A percentile compares a stretch with the other conserved stretches of the same genome.
These are phyloP conservation scores for Ceratobasidium theobromae DNA, from an alignment of 1,284 basidiomycete genomes.

Conservation along the genomic window DNA sequence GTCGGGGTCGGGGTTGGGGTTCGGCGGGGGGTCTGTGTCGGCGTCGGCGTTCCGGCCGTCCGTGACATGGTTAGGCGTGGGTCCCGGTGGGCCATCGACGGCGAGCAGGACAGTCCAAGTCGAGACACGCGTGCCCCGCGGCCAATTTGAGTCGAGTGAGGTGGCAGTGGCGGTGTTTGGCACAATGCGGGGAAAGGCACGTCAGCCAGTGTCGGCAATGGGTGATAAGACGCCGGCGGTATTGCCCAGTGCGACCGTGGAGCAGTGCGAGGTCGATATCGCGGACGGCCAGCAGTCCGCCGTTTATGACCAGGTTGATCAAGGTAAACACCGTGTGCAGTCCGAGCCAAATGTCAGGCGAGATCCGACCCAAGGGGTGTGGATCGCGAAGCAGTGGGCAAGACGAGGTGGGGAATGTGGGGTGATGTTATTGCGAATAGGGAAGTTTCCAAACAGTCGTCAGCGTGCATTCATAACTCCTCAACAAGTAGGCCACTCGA, in stretches of 20 bases:
- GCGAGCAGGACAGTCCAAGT: conserved; percentile 19
- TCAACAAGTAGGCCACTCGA: background rate
- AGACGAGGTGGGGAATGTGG: conserved; percentile 25
- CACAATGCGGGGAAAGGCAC: conserved; percentile 28
- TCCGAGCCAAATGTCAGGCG: conserved; percentile 6
- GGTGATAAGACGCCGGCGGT: conserved; percentile 28
- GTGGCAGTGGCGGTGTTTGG: background rate
- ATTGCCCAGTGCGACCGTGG: background rate
- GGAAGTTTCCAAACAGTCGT: conserved; percentile 25
- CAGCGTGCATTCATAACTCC: background rate
- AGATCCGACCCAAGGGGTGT: background rate
- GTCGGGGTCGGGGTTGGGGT: conserved; percentile 20
- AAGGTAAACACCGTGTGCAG: background rate
- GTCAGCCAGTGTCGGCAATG: conserved; percentile 29
- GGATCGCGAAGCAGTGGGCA: conserved; percentile 16
- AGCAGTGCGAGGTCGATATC: conserved; percentile 6
- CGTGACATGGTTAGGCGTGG: conserved; percentile 21
- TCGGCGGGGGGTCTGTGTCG: conserved; percentile 23
- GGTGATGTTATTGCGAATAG: conserved; percentile 26
- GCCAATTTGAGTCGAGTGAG: conserved; percentile 21
- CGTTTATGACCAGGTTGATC: conserved; percentile 31
- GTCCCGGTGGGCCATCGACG: conserved; percentile 15
- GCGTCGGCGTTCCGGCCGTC: conserved; percentile 2
- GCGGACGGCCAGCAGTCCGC: background rate
- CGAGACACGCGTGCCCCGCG: conserved; percentile 21